Conservation (phyloP, 345 rosid species). For the Citrus sp. region DNA sequence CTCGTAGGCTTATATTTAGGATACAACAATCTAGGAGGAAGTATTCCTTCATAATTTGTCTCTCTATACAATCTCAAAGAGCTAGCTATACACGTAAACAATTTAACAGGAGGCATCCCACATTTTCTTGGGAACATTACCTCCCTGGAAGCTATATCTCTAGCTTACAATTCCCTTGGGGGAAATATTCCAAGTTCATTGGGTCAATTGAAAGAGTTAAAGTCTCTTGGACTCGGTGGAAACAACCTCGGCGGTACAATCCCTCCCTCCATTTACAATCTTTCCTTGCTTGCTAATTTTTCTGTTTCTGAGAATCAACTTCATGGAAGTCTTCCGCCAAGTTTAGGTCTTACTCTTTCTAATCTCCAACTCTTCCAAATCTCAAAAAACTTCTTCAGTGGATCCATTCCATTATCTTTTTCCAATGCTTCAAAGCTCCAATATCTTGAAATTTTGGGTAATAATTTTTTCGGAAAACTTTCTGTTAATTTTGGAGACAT, state of each 20-base stretch:
- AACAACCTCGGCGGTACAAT: conserved; percentile 15
- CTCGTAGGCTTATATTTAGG: background rate
- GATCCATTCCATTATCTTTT: conserved; percentile 19
- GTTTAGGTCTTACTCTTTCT: conserved; percentile 16
- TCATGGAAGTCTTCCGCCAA: background rate
- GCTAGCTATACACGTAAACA: background rate
- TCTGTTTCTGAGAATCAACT: background rate
- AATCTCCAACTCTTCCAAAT: background rate
- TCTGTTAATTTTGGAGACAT: conserved; percentile 12
- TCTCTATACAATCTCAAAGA: background rate
- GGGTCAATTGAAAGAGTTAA: conserved; percentile 7
- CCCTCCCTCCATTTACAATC: conserved; percentile 16
- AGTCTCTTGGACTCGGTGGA: background rate
- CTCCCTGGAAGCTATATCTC: background rate
- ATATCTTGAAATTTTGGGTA: background rate
- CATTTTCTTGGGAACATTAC: conserved; percentile 21
- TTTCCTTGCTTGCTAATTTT: conserved; percentile 1
- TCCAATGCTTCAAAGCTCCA: conserved; percentile 20
- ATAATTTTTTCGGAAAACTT: conserved; percentile 19
- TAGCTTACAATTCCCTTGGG: background rate
- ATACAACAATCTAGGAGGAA: conserved; percentile 4
- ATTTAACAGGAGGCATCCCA: conserved; percentile 16
- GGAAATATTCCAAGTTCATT: conserved; percentile 22
- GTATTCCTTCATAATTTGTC: conserved; percentile 7
- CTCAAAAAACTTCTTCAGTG: conserved; percentile 7